Evolutionary conservation across 2,329 filamentous ascomycete species (phyloP), one percentile per base, ranked within the genome.

Genomic region (Monilinia fructicola): DNA sequence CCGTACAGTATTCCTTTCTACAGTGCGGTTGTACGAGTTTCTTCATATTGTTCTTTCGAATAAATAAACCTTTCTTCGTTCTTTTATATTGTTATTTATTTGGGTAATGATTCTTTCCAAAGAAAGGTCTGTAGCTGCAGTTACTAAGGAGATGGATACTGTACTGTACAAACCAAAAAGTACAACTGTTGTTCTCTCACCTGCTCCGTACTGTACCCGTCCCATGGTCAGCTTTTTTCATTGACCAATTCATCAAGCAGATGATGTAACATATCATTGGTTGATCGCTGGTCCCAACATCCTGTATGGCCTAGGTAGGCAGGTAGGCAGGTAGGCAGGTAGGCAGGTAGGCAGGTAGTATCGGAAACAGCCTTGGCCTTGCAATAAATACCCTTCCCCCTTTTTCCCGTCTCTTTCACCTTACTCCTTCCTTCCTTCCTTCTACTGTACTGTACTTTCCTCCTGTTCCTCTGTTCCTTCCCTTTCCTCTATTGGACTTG

Each of bases 171-270:
- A 46, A 18, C 28, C 6, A 44, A 2, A 28, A 44, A 2, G 16
- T 31, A 31, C 40, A 46, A 9, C 26, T 58, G 42, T 48, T n/a
- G n/a, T n/a, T n/a, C n/a, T n/a, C n/a, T n/a, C n/a, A n/a, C n/a
- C n/a, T n/a, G n/a, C n/a, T n/a, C n/a, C n/a, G n/a, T n/a, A n/a
- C n/a, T n/a, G n/a, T n/a, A n/a, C n/a, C n/a, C n/a, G n/a, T n/a
- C n/a, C n/a, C n/a, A n/a, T 4, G 40, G 16, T 16, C 11, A 14
- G 16, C 11, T 23, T 42, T 60, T 46, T 35, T 23, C 56, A 48
- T 59, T 59, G 56, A 59, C 26, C 42, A 59, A 59, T 59, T 59
- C 56, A 48, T 1, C 42, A 10, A 48, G 18, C 42, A 59, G 42
- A 58, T 16, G 11, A 12, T 4, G 42, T 2, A 31, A 14, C 16